Evolutionary conservation across 1,284 basidiomycete genomes (phyloP), one percentile per base, ranked within the genome.

Genomic region (Ustilago loliicola): DNA sequence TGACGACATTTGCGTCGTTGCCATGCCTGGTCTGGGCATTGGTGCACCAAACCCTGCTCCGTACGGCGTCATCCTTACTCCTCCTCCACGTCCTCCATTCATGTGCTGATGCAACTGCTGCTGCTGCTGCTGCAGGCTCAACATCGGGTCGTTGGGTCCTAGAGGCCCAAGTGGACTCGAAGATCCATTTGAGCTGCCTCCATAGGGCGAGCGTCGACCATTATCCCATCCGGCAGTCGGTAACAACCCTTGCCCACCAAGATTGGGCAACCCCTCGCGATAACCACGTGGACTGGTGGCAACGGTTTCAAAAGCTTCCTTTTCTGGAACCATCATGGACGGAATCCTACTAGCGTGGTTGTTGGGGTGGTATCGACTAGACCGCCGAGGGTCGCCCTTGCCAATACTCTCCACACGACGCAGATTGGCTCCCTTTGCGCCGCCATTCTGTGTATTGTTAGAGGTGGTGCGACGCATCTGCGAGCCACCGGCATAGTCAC

Each of bases 381-480:
- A 36, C 10, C 72, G 48, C 3, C 76, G 32, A 8, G 72, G 55
- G 36, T 78, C 72, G 25, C 78, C 78, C 50, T 80, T 80, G 51
- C 78, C 78, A 11, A 80, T 71, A 36, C 74, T 77, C 17, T 80
- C 78, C 1, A 80, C 71, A 27, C 78, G 66, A 13, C 74, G 66
- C 30, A 77, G 60, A 40, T 52, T 45, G 2, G 42, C 19, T 7
- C 42, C 42, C 40, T 58, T 54, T n/a, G 54, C 30, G 17, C 30
- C 57, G 29, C 38, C 59, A 6, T 30, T 27, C 40, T 66, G 47
- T 9, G 51, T 61, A 40, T 69, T 59, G 30, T 54, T 55, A 1
- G 75, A 66, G 15, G 57, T 34, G n/a, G 36, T 50, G 4, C 71
- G 56, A 29, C 66, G 59, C 29, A 61, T 62, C 38, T 65, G 58